Percentiles rank a stretch among this genome's conserved stretches.
Evolutionary conservation across 768 basidiomycete genomes (phyloP).

Genomic region (Peribolospora baueri): DNA sequence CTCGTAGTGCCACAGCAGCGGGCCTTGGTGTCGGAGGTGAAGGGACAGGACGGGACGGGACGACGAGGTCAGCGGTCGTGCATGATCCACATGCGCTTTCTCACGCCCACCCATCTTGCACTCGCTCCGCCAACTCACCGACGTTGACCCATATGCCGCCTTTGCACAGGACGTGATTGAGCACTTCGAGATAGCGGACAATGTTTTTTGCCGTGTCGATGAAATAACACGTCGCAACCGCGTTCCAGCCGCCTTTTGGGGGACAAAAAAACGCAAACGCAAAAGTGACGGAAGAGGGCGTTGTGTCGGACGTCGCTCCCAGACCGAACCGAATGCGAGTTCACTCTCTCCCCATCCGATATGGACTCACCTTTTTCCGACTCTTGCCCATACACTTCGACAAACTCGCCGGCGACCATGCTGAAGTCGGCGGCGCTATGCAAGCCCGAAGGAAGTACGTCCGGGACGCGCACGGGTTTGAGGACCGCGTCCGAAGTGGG

Average conservation of each 20-base stretch:
- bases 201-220: conserved; percentile 90
- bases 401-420: conserved; percentile 50
- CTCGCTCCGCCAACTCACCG: no score
- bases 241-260: conserved; percentile 48
- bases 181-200: conserved; percentile 65
- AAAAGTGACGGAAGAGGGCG: neutral
- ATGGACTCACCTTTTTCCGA: neutral
- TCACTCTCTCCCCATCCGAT: no score
- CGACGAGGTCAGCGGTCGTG: neutral
- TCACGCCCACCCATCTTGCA: neutral
- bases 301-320: neutral
- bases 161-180: conserved; percentile 54
- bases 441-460: conserved; percentile 52
- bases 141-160: conserved; percentile 85
- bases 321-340: no score
- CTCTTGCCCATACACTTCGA: conserved; percentile 20
- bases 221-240: conserved; percentile 85
- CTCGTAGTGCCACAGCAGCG: conserved; percentile 91
- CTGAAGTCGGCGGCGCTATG: conserved; percentile 45
- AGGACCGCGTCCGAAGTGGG: conserved; percentile 36
- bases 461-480: conserved; percentile 47
- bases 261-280: no score
- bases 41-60: neutral
- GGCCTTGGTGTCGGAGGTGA: conserved; percentile 28
- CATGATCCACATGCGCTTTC: neutral